Percentiles rank a stretch among this genome's conserved stretches.
Evolutionary conservation across 1,284 basidiomycete species (phyloP).

Genomic region (Ceratobasidium theobromae): DNA sequence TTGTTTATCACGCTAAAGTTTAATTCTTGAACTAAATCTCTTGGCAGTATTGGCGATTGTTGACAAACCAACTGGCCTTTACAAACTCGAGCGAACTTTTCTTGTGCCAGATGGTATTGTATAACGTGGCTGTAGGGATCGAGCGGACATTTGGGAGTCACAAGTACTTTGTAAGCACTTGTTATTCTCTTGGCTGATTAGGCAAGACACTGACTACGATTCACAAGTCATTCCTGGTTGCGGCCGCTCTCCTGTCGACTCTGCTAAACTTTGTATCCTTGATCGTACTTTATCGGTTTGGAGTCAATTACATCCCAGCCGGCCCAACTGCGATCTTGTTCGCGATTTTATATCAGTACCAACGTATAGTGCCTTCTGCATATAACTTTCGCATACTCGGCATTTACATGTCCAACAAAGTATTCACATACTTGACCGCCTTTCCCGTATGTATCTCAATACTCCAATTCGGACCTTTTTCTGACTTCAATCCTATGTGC

Average conservation of each 20-base stretch:
- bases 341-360: conserved; percentile 78
- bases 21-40: background rate
- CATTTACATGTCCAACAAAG: conserved; percentile 72
- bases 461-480: conserved; percentile 1
- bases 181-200: background rate
- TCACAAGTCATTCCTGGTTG: conserved; percentile 70
- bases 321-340: conserved; percentile 66
- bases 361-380: conserved; percentile 69
- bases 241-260: conserved; percentile 66
- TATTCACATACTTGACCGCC: conserved; percentile 66
- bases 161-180: conserved; percentile 78
- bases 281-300: conserved; percentile 60
- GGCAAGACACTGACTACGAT: background rate
- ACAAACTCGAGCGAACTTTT: conserved; percentile 85
- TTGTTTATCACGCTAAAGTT: conserved; percentile 22
- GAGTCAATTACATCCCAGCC: conserved; percentile 70
- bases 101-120: conserved; percentile 72
- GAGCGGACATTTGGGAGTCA: conserved; percentile 84
- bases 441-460: conserved; percentile 53
- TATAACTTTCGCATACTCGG: conserved; percentile 78
- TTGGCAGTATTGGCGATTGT: conserved; percentile 81
- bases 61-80: conserved; percentile 75
- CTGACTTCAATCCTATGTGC: background rate
- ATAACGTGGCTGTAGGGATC: conserved; percentile 68
- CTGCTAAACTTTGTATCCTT: conserved; percentile 65